Conservation (phyloP, 1,139 yeast genomes). For the Geotrichum candidum region DNA sequence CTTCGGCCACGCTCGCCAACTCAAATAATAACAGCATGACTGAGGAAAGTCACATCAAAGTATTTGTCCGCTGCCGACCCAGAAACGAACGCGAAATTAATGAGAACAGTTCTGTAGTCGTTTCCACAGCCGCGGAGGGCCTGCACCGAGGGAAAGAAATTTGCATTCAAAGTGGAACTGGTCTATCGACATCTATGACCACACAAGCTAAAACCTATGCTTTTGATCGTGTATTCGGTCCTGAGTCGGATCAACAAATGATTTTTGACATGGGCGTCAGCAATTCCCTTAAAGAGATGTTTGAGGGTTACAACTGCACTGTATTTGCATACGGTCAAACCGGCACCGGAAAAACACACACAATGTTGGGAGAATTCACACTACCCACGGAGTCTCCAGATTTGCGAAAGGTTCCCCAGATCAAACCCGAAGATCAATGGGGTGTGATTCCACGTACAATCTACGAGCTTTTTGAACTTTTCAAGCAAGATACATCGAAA, state of each 20-base stretch:
- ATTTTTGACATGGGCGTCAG: constrained; percentile 55
- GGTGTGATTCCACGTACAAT: constrained; percentile 69
- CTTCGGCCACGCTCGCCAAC: neutral
- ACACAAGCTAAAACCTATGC: constrained; percentile 45
- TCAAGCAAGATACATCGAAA: constrained; percentile 41
- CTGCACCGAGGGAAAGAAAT: constrained; percentile 45
- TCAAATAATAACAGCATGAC: neutral
- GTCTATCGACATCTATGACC: constrained; percentile 2
- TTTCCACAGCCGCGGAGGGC: constrained; percentile 31
- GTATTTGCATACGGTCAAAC: constrained; percentile 86
- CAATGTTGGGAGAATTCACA: constrained; percentile 41
- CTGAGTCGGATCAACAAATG: constrained; percentile 61
- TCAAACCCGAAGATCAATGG: constrained; percentile 71
- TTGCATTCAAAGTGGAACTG: constrained; percentile 36
- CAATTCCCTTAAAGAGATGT: constrained; percentile 54
- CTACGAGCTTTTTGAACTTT: constrained; percentile 43
- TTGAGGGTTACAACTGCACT: constrained; percentile 56
- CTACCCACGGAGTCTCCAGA: neutral
- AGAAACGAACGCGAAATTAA: constrained; percentile 65
- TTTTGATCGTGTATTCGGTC: constrained; percentile 70
- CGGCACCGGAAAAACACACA: constrained; percentile 80
- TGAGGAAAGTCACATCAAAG: constrained; percentile 45
- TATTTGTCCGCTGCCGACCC: constrained; percentile 84
- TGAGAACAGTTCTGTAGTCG: constrained; percentile 69
- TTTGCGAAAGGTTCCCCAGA: constrained; percentile 33